Base-by-base conservation (phyloP, 2,329 filamentous ascomycete species). In the Simplicillium aogashimaense region DNA sequence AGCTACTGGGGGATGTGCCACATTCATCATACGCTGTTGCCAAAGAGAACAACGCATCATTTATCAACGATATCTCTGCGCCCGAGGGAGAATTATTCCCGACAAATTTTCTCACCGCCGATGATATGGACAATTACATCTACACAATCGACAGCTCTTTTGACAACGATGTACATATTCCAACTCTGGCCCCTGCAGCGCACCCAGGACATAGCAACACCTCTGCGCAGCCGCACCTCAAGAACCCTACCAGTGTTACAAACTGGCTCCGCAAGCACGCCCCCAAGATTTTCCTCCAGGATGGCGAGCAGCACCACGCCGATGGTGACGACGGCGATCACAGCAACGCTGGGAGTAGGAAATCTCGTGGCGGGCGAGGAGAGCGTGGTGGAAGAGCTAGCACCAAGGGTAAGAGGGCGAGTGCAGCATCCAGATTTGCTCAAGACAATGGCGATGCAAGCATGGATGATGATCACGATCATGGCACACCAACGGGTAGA, bases 191-290 rank as follows among this genome's bases (percentile, higher is more conserved):
- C 10, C 72, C 75, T 5, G 64, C 66, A 33, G 64, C 64, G 46
- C 50, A 64, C 28, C 55, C 59, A 30, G 47, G 48, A 14, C 56
- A 56, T 40, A 53, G 54, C 17, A 56, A 58, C 43, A 60, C 55
- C 40, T 61, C 57, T 50, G 53, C 60, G 36, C 53, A 66, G 61
- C 51, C 62, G 53, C 48, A 64, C 35, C 58, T 69, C 33, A 66
- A 69, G 50, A 97, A 97, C 57, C 88, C 89, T 0, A 85, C 87
- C 33, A 94, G 86, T 43, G 89, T 95, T 3, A 94, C 94, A 65
- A 95, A 94, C 60, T 98, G 92, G 92, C 75, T 98, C 11, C 77
- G 86, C 46, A 81, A 86, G 55, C 74, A 95, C 60, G 81, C 86
- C 43, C 85, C 88, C 3, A 81, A 90, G 58, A 81, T 88, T 37